Conservation (phyloP, 495 filamentous ascomycete genomes). For the Halenospora varia region DNA sequence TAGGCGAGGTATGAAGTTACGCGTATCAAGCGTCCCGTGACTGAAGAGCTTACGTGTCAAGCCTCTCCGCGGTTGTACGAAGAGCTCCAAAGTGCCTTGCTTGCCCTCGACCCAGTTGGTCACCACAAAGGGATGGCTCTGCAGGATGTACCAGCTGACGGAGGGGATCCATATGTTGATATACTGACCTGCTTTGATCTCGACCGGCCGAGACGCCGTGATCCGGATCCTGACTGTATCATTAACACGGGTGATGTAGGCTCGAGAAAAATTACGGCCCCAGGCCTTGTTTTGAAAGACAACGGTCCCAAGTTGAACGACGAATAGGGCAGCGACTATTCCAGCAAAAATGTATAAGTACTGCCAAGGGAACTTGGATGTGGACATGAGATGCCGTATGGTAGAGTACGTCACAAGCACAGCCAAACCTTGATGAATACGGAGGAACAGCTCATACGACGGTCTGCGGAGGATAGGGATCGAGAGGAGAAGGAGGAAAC, state of each 20-base stretch:
- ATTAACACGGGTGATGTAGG: slow-evolving; percentile 14
- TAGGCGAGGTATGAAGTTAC: slow-evolving; percentile 17
- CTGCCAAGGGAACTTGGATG: slow-evolving; percentile 1
- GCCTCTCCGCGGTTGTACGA: too few relatives aligned
- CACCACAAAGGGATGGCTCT: too few relatives aligned
- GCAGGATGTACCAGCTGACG: too few relatives aligned
- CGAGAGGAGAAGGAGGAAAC: background rate
- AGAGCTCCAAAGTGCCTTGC: too few relatives aligned
- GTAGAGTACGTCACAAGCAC: background rate
- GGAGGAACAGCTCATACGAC: too few relatives aligned
- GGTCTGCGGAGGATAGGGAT: slow-evolving; percentile 3
- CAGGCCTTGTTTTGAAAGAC: too few relatives aligned
- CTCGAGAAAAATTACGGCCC: slow-evolving; percentile 10
- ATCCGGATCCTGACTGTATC: slow-evolving; percentile 10
- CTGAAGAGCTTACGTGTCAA: too few relatives aligned
- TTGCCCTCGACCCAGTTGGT: too few relatives aligned
- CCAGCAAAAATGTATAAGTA: slow-evolving; percentile 17
- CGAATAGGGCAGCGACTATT: slow-evolving; percentile 5
- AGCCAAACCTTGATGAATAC: slow-evolving; percentile 2
- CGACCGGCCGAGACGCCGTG: background rate
- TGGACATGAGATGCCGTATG: slow-evolving; percentile 1
- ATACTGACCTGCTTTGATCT: slow-evolving; percentile 26
- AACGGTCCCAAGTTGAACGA: slow-evolving; percentile 17
- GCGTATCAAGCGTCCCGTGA: too few relatives aligned
- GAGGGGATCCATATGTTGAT: slow-evolving; percentile 27